Evolutionary conservation across 305 asterid species (phyloP).

Genomic region (Solanum hybrid): DNA sequence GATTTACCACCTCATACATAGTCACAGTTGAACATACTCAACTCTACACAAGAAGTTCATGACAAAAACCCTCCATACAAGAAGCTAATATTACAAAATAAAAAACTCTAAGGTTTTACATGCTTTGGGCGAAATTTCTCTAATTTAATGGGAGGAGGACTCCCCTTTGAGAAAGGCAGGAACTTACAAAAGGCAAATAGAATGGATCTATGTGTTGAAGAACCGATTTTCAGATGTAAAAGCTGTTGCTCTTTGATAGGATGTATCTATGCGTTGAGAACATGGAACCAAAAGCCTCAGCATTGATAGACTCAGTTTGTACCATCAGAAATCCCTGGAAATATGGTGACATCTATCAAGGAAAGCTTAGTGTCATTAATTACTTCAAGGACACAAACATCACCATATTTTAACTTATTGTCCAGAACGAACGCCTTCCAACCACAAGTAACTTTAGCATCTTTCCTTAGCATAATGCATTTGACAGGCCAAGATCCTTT

Average conservation of each 20-base stretch:
- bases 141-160: neutral
- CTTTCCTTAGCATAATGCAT: neutral
- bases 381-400: slow-evolving; percentile 4
- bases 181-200: neutral
- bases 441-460: neutral
- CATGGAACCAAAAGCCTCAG: neutral
- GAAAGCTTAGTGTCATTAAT: neutral
- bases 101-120: neutral
- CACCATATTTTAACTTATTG: slow-evolving; percentile 6
- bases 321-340: neutral
- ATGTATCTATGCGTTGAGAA: neutral
- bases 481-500: slow-evolving; percentile 8
- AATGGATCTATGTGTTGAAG: neutral
- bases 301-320: neutral
- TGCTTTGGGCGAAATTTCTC: neutral
- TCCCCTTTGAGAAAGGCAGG: neutral
- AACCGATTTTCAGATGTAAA: neutral
- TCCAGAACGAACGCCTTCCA: slow-evolving; percentile 4
- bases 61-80: neutral
- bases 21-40: neutral
- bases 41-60: neutral
- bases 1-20: neutral
- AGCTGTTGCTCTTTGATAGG: neutral
- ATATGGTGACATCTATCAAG: neutral
- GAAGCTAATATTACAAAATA: neutral